Evolutionary conservation across 2,329 filamentous ascomycete species (phyloP).

Genomic region (Clarireedia monteithiana): DNA sequence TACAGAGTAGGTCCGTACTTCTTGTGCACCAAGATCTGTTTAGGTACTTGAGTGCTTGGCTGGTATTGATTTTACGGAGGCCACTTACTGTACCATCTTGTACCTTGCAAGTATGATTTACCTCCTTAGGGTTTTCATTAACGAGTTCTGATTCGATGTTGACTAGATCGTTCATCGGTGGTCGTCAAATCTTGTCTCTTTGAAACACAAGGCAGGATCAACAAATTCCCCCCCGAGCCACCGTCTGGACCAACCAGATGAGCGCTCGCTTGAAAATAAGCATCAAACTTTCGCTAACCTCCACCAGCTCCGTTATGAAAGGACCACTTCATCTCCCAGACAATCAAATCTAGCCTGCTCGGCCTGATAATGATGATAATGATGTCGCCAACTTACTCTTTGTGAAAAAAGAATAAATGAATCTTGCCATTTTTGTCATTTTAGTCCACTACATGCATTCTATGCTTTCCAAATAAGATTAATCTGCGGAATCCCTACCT

Average conservation of each 20-base stretch:
- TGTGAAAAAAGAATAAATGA: background rate
- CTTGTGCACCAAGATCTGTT: background rate
- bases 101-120: background rate
- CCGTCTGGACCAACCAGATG: constrained; percentile 2
- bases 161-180: constrained; percentile 11
- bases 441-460: background rate
- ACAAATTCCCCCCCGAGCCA: background rate
- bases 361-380: constrained; percentile 1
- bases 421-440: background rate
- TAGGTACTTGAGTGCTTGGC: background rate
- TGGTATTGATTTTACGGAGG: too few species aligned
- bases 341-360: constrained; percentile 1
- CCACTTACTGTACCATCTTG: too few species aligned
- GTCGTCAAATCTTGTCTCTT: constrained; percentile 15
- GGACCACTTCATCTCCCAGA: constrained; percentile 16
- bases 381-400: background rate
- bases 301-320: constrained; percentile 18
- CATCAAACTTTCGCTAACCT: constrained; percentile 6
- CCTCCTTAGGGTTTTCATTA: background rate
- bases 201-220: constrained; percentile 16
- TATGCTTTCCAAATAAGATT: background rate
- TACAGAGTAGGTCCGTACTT: too few species aligned
- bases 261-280: constrained; percentile 5
- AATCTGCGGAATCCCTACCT: too few species aligned
- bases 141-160: constrained; percentile 5